Evolutionary conservation across 176 grass and related monocot species (phyloP).

Genomic region (Typha latifolia): DNA sequence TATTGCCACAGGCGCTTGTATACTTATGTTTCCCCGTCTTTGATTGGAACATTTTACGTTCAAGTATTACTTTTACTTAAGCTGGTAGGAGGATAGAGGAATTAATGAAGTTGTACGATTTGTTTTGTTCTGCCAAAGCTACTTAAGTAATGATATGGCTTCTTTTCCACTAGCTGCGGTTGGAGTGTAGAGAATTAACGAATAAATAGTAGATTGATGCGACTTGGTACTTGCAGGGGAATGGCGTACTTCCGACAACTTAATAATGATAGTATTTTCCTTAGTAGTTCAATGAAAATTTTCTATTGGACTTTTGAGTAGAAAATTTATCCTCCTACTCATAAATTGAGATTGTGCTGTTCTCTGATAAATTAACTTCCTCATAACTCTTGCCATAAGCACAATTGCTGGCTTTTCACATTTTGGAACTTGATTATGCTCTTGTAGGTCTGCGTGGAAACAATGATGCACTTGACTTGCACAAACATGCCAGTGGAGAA

Average conservation of each 20-base stretch:
- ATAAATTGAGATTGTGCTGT: not conserved
- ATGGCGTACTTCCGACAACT: not conserved
- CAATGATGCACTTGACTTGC: constrained; percentile 96
- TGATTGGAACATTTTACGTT: not conserved
- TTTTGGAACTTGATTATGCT: constrained; percentile 6
- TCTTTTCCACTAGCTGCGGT: not conserved
- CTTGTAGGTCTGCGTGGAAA: constrained; percentile 74
- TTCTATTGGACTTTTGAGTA: not conserved
- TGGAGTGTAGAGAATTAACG: not conserved
- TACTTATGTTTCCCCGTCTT: not conserved
- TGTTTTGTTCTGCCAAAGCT: not conserved
- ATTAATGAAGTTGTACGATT: not conserved
- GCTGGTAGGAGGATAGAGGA: not conserved
- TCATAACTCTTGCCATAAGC: not conserved
- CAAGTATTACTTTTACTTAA: not conserved
- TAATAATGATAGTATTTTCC: not conserved
- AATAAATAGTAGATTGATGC: not conserved
- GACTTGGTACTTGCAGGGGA: not conserved
- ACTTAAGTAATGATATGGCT: not conserved
- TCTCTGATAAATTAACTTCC: not conserved
- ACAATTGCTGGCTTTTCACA: not conserved
- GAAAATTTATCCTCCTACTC: not conserved
- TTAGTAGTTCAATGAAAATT: not conserved
- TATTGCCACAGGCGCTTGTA: not conserved
- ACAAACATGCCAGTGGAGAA: constrained; percentile 92